Evolutionary conservation across 306 rosid species (phyloP), one percentile per base, ranked within the genome.

Genomic region (Fagus crenata): DNA sequence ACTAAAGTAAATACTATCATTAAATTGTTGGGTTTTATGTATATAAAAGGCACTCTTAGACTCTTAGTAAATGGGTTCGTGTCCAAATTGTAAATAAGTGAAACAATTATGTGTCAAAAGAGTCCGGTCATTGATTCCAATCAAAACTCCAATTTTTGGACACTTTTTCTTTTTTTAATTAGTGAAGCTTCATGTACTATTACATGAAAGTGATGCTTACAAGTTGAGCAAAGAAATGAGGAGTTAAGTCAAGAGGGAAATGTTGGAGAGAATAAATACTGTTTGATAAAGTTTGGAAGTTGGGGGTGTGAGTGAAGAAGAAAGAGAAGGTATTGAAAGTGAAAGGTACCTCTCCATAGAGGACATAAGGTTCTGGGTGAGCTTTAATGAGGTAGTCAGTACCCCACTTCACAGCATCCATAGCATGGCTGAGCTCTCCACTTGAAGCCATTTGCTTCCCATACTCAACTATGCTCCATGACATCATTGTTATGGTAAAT

Each of bases 331-430:
- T 3, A 2, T 28, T 8, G 61, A 53, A 59, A n/a, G 1, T 1
- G 36, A 42, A 51, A 53, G 36, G 3, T 73, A 93, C 99, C 98
- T 94, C 98, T 81, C 97, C 98, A 12, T 92, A 94, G 42, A 94
- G 92, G 58, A 94, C 92, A 76, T 94, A 53, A 79, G 98, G 95
- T 40, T 94, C 76, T 3, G 98, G 92, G 36, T 94, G 98, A 36
- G 97, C 96, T 81, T 94, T 94, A 41, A 92, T 94, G 89, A 94
- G 92, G 82, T 90, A 94, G 67, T 94, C 98, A 51, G 96, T 92
- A 1, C 97, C 98, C 98, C 98, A 94, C 69, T 92, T 94, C 0
- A 94, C 90, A 14, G 98, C 98, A 3, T 87, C 96, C 91, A 92
- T 80, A 78, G 98, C 98, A 18, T 96, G 93, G 12, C 90, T 73